phyloP scores from a whole-genome alignment of 1,284 basidiomycete genomes.

The Cryptococcus jaspeensis region DNA sequence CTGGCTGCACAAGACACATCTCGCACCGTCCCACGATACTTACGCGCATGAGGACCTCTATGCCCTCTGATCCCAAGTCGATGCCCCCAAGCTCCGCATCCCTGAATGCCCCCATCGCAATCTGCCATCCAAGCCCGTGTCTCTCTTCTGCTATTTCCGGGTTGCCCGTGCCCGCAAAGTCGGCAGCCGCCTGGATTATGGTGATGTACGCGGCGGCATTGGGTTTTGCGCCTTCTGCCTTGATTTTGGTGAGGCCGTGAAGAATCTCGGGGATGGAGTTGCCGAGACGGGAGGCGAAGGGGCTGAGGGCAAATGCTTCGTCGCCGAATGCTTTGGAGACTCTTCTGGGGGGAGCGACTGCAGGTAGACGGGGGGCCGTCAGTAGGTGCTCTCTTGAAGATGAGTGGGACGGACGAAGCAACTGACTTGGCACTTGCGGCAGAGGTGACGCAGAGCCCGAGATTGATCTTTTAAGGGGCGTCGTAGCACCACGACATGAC shows the following conservation, averaged over 20 bases:
- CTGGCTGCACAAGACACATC: neutral
- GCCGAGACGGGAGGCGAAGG: too few species aligned
- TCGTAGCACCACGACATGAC: too few species aligned
- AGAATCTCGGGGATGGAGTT: constrained; percentile 25
- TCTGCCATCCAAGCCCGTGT: constrained; percentile 33
- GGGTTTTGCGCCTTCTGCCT: constrained; percentile 23
- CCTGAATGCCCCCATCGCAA: constrained; percentile 34
- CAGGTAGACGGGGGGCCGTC: too few species aligned
- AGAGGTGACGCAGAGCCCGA: too few species aligned
- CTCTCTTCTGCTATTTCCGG: constrained; percentile 8
- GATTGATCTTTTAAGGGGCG: too few species aligned
- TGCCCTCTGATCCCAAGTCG: constrained; percentile 30
- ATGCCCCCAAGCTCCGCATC: constrained; percentile 38
- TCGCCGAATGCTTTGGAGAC: too few species aligned
- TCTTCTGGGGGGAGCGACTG: too few species aligned
- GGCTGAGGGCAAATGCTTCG: too few species aligned
- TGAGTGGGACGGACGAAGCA: too few species aligned
- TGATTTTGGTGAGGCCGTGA: constrained; percentile 21
- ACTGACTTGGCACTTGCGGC: too few species aligned
- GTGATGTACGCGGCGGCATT: constrained; percentile 32
- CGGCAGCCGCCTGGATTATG: constrained; percentile 32
- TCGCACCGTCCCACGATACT: constrained; percentile 7
- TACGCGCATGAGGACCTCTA: constrained; percentile 36
- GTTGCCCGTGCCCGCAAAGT: constrained; percentile 17
- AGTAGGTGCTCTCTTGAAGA: too few species aligned